These are phyloP conservation scores for Aspergillus egyptiacus DNA, from an alignment of 495 filamentous ascomycete genomes.

Conservation along the genomic window DNA sequence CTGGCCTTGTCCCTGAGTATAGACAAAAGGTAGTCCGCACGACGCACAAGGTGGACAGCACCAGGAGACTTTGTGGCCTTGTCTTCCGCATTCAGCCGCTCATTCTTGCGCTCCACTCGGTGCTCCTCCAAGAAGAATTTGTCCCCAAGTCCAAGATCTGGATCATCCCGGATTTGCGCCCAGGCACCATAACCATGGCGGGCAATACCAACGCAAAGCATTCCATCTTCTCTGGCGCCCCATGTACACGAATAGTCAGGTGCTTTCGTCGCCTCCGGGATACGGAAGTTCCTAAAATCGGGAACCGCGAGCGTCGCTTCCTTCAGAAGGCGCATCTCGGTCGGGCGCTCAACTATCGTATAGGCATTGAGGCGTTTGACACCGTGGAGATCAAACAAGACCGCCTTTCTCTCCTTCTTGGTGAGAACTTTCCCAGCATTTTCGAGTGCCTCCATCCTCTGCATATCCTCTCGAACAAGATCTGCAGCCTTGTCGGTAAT, in stretches of 20 bases:
- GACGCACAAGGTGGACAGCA: conserved; percentile 90
- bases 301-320: conserved; percentile 57
- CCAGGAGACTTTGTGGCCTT: conserved; percentile 85
- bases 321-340: conserved; percentile 78
- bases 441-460: conserved; percentile 54
- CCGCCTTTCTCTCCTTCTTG: conserved; percentile 95
- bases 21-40: conserved; percentile 88
- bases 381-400: conserved; percentile 85
- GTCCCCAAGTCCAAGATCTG: conserved; percentile 76
- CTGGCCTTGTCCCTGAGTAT: conserved; percentile 75
- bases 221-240: conserved; percentile 90
- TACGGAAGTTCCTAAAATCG: conserved; percentile 70
- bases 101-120: conserved; percentile 93
- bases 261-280: conserved; percentile 85
- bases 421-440: conserved; percentile 68
- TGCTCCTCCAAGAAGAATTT: conserved; percentile 98
- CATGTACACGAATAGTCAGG: conserved; percentile 82
- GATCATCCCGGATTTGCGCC: conserved; percentile 86
- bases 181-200: conserved; percentile 93
- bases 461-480: conserved; percentile 62
- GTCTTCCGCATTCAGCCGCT: conserved; percentile 67
- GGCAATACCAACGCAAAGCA: conserved; percentile 90
- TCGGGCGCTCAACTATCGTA: conserved; percentile 82
- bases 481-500: conserved; percentile 64
- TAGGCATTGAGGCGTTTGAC: conserved; percentile 93